Evolutionary conservation across 495 filamentous ascomycete genomes (phyloP), one percentile per base, ranked within the genome.

Genomic region (Cudoniella acicularis): DNA sequence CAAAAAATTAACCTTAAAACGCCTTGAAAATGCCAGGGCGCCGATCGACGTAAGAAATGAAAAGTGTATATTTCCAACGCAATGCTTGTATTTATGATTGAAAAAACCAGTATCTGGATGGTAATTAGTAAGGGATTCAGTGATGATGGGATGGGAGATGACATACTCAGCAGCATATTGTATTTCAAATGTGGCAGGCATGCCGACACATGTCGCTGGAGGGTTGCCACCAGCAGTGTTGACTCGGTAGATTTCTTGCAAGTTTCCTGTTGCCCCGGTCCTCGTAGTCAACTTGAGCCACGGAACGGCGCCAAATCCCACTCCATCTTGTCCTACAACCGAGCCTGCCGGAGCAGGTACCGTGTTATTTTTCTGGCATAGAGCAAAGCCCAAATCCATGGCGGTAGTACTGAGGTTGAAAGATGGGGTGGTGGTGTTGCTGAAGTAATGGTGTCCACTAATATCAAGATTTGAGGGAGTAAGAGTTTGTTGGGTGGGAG

Each of bases 111-210:
- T 50, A 50, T 26, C 48, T 50, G 21, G 6, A n/a, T 23, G 3
- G 10, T 23, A 18, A 25, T 50, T 50, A 50, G 48, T 50, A 9
- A 24, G 9, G 23, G 48, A 6, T 10, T 50, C 9, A 50, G 3
- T 56, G 9, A 3, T 17, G 2, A 36, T 56, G 9, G 48, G 4
- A n/a, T 23, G 51, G 16, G 24, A 18, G 10, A 48, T 36, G 57
- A 81, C 80, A 65, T 91, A 98, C 77, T 91, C 84, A 8, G 93
- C 84, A 11, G 90, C 78, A 73, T 98, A 98, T 68, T 91, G 76
- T 30, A 95, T 81, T 50, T 83, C 70, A 61, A 98, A 92, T 3
- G 66, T 52, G 25, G 73, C 70, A 1, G 77, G 70, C 78, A 83
- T 76, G 1, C 86, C 87, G 40, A 82, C 67, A 70, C 94, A 98